A percentile compares a stretch with the other conserved stretches of the same genome.
Evolutionary conservation across 495 filamentous ascomycete genomes (phyloP).

Genomic region (Aspergillus ellipticus): DNA sequence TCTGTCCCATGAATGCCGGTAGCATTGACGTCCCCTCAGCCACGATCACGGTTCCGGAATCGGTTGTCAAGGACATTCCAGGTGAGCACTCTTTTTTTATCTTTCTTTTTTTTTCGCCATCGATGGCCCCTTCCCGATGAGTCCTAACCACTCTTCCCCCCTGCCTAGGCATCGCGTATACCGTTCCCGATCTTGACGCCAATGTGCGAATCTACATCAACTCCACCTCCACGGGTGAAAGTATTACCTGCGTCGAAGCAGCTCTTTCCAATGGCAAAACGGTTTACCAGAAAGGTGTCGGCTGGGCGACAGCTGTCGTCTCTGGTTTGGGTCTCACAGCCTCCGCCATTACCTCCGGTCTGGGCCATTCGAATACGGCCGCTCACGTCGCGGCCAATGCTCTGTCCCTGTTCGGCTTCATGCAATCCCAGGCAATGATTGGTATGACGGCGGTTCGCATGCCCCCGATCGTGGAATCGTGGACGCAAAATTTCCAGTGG

Average conservation of each 20-base stretch:
- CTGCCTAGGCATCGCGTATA: constrained; percentile 68
- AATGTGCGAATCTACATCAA: constrained; percentile 77
- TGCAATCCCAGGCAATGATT: constrained; percentile 95
- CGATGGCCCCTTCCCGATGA: not conserved
- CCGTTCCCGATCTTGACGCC: constrained; percentile 87
- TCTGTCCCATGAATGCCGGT: constrained; percentile 86
- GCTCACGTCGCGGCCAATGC: constrained; percentile 93
- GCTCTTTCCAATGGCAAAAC: constrained; percentile 89
- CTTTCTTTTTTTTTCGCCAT: constrained; percentile 1
- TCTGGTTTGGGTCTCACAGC: constrained; percentile 78
- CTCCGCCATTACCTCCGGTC: constrained; percentile 75
- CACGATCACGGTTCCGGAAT: not conserved
- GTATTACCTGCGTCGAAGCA: constrained; percentile 85
- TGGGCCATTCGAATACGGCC: constrained; percentile 93
- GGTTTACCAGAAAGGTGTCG: constrained; percentile 82
- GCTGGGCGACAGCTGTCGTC: constrained; percentile 85
- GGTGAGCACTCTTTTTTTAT: too few species aligned
- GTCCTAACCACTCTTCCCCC: constrained; percentile 8
- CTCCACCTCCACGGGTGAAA: constrained; percentile 51
- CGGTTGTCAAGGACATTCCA: constrained; percentile 51
- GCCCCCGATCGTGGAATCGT: constrained; percentile 84
- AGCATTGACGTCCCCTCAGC: constrained; percentile 45
- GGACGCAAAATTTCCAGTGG: constrained; percentile 99
- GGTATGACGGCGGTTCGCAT: constrained; percentile 82
- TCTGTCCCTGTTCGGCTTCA: constrained; percentile 88